Conservation (phyloP, 192 early-diverging fungal genomes). For the Umbelopsis sp. region DNA sequence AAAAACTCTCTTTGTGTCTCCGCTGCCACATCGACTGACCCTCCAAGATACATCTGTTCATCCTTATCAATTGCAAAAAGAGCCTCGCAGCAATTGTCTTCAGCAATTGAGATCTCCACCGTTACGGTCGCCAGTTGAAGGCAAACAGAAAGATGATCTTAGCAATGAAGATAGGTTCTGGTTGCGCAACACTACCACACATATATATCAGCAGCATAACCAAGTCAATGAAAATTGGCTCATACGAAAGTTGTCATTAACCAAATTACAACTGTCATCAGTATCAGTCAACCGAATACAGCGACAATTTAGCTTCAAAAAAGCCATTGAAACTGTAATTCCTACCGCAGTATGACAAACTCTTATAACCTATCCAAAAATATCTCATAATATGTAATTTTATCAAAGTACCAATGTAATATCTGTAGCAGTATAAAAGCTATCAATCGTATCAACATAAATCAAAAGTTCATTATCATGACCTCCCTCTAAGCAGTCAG, state of each 20-base stretch:
- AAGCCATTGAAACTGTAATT: not conserved
- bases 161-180: constrained; percentile 8
- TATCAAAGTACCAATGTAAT: too few species aligned
- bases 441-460: too few species aligned
- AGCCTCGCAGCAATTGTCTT: not conserved
- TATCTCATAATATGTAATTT: too few species aligned
- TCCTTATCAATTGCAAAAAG: not conserved
- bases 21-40: not conserved
- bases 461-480: too few species aligned
- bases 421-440: too few species aligned
- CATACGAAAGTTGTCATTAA: not conserved
- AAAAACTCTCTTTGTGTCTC: constrained; percentile 1
- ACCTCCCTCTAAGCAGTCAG: too few species aligned
- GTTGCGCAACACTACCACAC: constrained; percentile 1
- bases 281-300: not conserved
- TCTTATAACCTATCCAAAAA: too few species aligned
- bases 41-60: not conserved
- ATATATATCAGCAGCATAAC: constrained; percentile 13
- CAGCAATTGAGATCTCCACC: too few species aligned
- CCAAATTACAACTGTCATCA: not conserved
- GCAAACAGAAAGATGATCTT: not conserved
- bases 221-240: constrained; percentile 9
- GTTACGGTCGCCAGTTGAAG: constrained; percentile 1
- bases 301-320: not conserved
- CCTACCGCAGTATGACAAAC: not conserved